A percentile compares a stretch with the other conserved stretches of the same genome.
Conservation (phyloP, 768 basidiomycete species). For the Dentipellis fragilis region DNA sequence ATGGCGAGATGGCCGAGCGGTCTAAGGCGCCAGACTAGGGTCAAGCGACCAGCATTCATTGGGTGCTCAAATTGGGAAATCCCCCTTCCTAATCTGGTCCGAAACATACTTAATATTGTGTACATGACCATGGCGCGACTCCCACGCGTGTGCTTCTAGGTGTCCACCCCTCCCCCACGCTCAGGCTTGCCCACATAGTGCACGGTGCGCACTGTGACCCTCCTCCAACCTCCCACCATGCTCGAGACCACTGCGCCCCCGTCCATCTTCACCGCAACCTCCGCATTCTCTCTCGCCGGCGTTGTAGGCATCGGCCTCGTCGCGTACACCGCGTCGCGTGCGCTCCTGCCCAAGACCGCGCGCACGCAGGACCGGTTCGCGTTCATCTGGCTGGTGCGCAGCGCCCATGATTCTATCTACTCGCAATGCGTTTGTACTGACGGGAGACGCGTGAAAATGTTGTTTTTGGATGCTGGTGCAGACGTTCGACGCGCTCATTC, state of each 20-base stretch:
- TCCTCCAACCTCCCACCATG: not conserved
- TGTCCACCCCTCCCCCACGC: no score
- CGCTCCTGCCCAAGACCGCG: constrained; percentile 53
- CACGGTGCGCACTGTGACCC: no score
- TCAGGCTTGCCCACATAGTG: no score
- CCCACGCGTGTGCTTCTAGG: no score
- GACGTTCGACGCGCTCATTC: constrained; percentile 76
- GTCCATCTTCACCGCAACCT: constrained; percentile 45
- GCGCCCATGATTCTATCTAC: not conserved
- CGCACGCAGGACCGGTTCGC: constrained; percentile 55
- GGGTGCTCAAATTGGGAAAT: no score
- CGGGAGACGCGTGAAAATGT: not conserved
- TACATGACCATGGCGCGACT: no score
- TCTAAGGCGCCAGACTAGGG: constrained; percentile 14
- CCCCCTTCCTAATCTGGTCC: constrained; percentile 23
- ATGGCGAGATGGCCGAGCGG: constrained; percentile 17
- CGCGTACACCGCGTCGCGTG: constrained; percentile 43
- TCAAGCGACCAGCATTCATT: no score
- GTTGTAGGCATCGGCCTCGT: constrained; percentile 40
- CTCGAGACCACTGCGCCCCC: constrained; percentile 1
- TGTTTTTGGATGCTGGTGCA: constrained; percentile 17
- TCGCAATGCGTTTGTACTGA: not conserved
- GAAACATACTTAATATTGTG: no score
- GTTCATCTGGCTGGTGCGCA: constrained; percentile 70
- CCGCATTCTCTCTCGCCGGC: constrained; percentile 52